Evolutionary conservation across 2,329 filamentous ascomycete genomes (phyloP).

Genomic region (Colletotrichum graminicola): DNA sequence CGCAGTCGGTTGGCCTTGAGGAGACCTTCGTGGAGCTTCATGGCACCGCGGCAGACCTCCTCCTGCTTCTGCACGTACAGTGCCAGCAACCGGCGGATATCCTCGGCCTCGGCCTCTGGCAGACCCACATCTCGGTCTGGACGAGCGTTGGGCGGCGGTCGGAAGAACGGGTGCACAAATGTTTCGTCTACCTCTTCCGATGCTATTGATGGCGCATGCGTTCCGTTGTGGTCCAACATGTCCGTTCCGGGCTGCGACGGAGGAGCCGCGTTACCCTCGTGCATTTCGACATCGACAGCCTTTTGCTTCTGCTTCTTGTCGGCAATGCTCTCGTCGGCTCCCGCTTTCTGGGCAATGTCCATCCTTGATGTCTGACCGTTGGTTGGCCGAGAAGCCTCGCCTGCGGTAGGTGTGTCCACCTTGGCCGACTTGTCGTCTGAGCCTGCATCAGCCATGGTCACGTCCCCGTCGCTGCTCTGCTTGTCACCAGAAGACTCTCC

Average conservation of each 20-base stretch:
- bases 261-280: slow-evolving; percentile 6
- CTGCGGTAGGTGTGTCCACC: slow-evolving; percentile 39
- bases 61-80: slow-evolving; percentile 89
- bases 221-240: slow-evolving; percentile 7
- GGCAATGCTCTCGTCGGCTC: slow-evolving; percentile 5
- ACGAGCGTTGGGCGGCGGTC: slow-evolving; percentile 70
- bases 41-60: slow-evolving; percentile 79
- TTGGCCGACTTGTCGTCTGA: slow-evolving; percentile 30
- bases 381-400: slow-evolving; percentile 38
- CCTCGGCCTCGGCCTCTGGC: slow-evolving; percentile 80
- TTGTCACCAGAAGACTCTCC: slow-evolving; percentile 41
- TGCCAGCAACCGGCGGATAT: slow-evolving; percentile 79
- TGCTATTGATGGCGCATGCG: slow-evolving; percentile 32
- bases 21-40: slow-evolving; percentile 76
- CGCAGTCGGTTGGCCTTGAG: slow-evolving; percentile 79
- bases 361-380: slow-evolving; percentile 15
- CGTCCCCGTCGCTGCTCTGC: slow-evolving; percentile 42
- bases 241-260: slow-evolving; percentile 9
- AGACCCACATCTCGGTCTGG: slow-evolving; percentile 80
- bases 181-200: slow-evolving; percentile 55
- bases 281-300: slow-evolving; percentile 34
- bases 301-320: slow-evolving; percentile 39
- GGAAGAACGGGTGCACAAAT: slow-evolving; percentile 81
- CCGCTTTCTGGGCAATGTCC: slow-evolving; percentile 38
- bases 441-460: slow-evolving; percentile 44